Evolutionary conservation across 2,329 filamentous ascomycete species (phyloP), one percentile per base, ranked within the genome.

Genomic region (Cercospora citrullina): DNA sequence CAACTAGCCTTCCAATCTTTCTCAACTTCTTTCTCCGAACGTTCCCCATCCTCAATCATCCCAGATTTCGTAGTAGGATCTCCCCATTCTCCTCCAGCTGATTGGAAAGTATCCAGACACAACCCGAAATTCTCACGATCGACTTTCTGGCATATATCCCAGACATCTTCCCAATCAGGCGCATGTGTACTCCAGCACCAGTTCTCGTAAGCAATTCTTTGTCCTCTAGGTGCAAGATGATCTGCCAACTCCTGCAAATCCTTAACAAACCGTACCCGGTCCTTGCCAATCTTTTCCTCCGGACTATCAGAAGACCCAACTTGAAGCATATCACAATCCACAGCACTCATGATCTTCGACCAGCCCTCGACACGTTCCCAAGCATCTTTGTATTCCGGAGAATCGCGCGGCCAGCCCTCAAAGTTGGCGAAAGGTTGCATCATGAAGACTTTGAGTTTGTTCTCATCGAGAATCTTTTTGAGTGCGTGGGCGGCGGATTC

Each of bases 121-220:
- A 94, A 80, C 0, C 91, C 91, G 10, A 93, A 82, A 69, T 94
- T 93, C 0, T 84, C 81, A 2, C 88, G 79, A 71, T 91, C 80
- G 2, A 89, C 89, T 55, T 82, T 82, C 69, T 85, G 75, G 4
- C 92, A 89, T 12, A 93, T 89, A 2, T 86, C 80, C 89, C 90
- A 93, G 0, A 89, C 88, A 60, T 89, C 84, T 70, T 85, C 86
- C 91, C 91, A 94, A 0, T 80, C 83, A 0, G 89, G 86, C 0
- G 90, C 89, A 60, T 88, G 86, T 0, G 90, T 91, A 0, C 88
- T 88, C 91, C 91, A 94, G 79, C 90, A 92, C 90, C 90, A 93
- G 75, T 93, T 93, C 79, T 94, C 91, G 72, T 93, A 94, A 0
- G 90, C 90, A 18, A 94, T 80, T 6, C 86, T 84, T 75, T 88